Percentiles rank a stretch among this genome's conserved stretches.
phyloP scores from a whole-genome alignment of 2,329 filamentous ascomycete genomes.

The Dactylonectria estremocensis region DNA sequence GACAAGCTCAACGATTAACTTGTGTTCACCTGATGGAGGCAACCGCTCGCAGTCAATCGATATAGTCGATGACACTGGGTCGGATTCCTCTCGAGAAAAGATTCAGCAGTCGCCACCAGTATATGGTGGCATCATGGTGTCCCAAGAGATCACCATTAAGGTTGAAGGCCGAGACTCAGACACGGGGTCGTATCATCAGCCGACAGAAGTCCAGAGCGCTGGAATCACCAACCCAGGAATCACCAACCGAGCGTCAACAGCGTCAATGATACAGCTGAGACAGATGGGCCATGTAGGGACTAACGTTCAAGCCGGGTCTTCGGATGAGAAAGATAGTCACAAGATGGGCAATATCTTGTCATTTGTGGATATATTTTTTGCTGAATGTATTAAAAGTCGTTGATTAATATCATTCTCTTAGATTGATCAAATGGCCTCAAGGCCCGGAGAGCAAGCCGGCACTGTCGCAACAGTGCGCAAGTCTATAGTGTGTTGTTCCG shows the following conservation, averaged over 20 bases:
- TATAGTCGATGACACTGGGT: conserved; percentile 16
- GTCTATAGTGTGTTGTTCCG: too few species aligned
- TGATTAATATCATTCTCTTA: conserved; percentile 2
- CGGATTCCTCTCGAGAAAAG: conserved; percentile 37
- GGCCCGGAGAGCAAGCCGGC: too few species aligned
- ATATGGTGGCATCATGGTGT: conserved; percentile 73
- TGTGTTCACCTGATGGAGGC: conserved; percentile 35
- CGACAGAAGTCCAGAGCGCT: conserved; percentile 25
- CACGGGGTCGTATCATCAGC: conserved; percentile 19
- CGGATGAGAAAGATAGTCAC: conserved; percentile 32
- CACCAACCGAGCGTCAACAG: conserved; percentile 26
- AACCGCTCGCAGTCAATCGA: conserved; percentile 28
- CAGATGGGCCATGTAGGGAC: conserved; percentile 44
- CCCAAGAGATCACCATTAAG: conserved; percentile 70
- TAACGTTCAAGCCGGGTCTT: conserved; percentile 40
- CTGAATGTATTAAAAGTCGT: conserved; percentile 44
- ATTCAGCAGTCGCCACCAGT: conserved; percentile 30
- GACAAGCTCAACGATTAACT: conserved; percentile 47
- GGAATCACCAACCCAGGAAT: conserved; percentile 28
- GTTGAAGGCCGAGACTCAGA: conserved; percentile 23
- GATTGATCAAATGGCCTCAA: background rate
- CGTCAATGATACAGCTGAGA: conserved; percentile 42
- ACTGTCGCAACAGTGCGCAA: too few species aligned
- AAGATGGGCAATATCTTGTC: conserved; percentile 33
- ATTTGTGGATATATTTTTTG: conserved; percentile 46